These are phyloP conservation scores for Saccharomycopsis fermentans DNA, from an alignment of 805 yeast species.

Conservation along the genomic window DNA sequence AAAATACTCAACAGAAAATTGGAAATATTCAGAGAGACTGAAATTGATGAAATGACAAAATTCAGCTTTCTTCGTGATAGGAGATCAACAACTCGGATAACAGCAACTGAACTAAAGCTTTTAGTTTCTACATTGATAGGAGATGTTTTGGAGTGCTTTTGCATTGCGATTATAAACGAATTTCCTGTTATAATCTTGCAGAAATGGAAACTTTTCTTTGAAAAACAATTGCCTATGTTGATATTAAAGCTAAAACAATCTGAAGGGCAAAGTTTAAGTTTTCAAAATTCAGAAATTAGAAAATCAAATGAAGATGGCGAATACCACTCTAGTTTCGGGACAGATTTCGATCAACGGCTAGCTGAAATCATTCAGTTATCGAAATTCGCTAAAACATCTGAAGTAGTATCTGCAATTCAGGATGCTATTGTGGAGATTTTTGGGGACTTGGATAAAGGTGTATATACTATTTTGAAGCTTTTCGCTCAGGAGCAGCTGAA, in stretches of 20 bases:
- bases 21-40: background rate
- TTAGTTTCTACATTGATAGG: slow-evolving; percentile 5
- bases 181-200: slow-evolving; percentile 11
- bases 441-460: slow-evolving; percentile 27
- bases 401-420: slow-evolving; percentile 3
- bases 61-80: background rate
- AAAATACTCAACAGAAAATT: slow-evolving; percentile 7
- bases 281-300: background rate
- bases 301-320: background rate
- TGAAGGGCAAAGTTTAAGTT: slow-evolving; percentile 6
- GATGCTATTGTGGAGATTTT: slow-evolving; percentile 19
- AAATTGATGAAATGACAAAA: background rate
- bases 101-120: slow-evolving; percentile 2
- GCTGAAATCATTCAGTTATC: background rate
- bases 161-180: slow-evolving; percentile 5
- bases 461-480: slow-evolving; percentile 24
- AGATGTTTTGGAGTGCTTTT: slow-evolving; percentile 9
- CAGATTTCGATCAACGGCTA: background rate
- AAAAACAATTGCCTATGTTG: slow-evolving; percentile 37
- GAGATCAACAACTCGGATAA: background rate
- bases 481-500: slow-evolving; percentile 12
- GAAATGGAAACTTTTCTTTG: slow-evolving; percentile 37
- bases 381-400: background rate
- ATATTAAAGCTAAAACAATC: slow-evolving; percentile 20
- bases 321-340: background rate